These are phyloP conservation scores for Hura crepitans DNA, from an alignment of 441 rosid genomes.

Conservation along the genomic window DNA sequence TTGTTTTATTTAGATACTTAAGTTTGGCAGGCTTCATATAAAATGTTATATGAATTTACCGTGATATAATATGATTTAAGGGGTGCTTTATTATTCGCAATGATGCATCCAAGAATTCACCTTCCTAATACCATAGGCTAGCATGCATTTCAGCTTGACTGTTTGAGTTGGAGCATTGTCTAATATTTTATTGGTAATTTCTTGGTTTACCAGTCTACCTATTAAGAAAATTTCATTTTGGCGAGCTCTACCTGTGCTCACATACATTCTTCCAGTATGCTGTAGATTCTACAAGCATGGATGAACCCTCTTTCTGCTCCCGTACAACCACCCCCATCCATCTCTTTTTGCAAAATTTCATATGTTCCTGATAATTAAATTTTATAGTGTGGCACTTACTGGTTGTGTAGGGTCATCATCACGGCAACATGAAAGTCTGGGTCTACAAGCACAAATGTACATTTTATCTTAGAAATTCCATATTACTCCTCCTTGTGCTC, in stretches of 20 bases:
- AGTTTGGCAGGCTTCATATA: not conserved
- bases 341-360: not conserved
- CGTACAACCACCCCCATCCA: not conserved
- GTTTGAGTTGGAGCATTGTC: not conserved
- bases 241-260: not conserved
- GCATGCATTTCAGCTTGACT: not conserved
- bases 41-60: slow-evolving; percentile 3
- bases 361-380: not conserved
- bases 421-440: not conserved
- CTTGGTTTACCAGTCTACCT: not conserved
- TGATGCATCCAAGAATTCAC: not conserved
- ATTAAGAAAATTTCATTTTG: not conserved
- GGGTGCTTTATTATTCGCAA: not conserved
- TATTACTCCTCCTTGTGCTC: not conserved
- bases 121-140: not conserved
- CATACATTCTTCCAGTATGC: not conserved
- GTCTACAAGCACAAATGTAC: not conserved
- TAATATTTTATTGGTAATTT: not conserved
- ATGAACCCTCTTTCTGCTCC: not conserved
- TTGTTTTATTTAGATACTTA: not conserved
- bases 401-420: not conserved
- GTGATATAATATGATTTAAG: not conserved
- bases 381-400: not conserved
- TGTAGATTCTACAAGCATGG: too few species aligned
- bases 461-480: not conserved